phyloP scores from a whole-genome alignment of 2,329 filamentous ascomycete species.

The Trichoderma koningii region DNA sequence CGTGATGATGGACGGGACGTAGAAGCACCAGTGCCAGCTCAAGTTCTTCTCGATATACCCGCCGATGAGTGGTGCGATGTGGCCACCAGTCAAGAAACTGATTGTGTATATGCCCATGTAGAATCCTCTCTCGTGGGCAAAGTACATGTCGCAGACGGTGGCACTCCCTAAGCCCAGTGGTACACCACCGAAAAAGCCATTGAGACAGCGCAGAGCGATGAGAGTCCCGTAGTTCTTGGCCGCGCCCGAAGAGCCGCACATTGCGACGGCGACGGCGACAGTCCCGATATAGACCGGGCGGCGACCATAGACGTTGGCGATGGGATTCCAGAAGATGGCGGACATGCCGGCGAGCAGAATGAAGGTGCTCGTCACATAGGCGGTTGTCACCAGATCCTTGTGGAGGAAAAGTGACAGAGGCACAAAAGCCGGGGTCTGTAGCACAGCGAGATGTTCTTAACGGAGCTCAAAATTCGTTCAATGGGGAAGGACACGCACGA shows the following conservation, averaged over 20 bases:
- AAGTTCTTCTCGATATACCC: constrained; percentile 23
- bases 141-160: constrained; percentile 22
- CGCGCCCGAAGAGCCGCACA: constrained; percentile 17
- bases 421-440: constrained; percentile 22
- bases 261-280: constrained; percentile 7
- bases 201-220: constrained; percentile 14
- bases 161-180: constrained; percentile 16
- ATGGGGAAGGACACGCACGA: not conserved
- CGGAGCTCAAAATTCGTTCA: not conserved
- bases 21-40: constrained; percentile 25
- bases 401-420: constrained; percentile 13
- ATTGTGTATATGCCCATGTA: constrained; percentile 23
- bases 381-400: constrained; percentile 9
- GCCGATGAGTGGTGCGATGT: constrained; percentile 20
- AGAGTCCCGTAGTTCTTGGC: constrained; percentile 22
- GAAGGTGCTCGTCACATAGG: constrained; percentile 22
- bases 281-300: constrained; percentile 15
- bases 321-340: constrained; percentile 17
- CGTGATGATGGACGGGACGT: constrained; percentile 7
- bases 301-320: constrained; percentile 21
- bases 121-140: constrained; percentile 16
- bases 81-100: constrained; percentile 17
- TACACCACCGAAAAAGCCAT: constrained; percentile 15
- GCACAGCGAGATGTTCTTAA: not conserved
- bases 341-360: constrained; percentile 11